Evolutionary conservation across 2,329 filamentous ascomycete genomes (phyloP).

Genomic region (Aspergillus neoniger): DNA sequence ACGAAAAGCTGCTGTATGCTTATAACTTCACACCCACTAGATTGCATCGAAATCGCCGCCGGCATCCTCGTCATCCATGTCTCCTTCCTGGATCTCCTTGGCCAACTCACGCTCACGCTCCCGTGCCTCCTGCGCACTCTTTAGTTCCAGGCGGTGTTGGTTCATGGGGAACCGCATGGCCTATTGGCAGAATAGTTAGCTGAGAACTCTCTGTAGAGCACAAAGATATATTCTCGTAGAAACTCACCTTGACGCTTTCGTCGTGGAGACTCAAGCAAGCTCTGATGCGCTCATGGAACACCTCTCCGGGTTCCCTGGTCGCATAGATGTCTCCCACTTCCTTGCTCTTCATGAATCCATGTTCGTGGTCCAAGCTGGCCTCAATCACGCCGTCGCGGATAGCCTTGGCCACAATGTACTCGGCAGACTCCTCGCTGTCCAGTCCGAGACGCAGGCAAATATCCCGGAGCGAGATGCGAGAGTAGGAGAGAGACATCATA

Average conservation of each 20-base stretch:
- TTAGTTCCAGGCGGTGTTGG: constrained; percentile 93
- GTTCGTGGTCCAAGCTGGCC: constrained; percentile 88
- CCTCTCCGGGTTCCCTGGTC: constrained; percentile 91
- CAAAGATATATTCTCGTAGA: neutral
- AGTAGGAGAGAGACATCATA: constrained; percentile 98
- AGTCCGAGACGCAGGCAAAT: constrained; percentile 95
- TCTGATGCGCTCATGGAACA: constrained; percentile 93
- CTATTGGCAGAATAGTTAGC: constrained; percentile 45
- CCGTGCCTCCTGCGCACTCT: constrained; percentile 97
- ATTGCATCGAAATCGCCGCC: constrained; percentile 95
- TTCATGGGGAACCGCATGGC: constrained; percentile 99
- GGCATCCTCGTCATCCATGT: constrained; percentile 94
- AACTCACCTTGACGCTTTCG: constrained; percentile 89
- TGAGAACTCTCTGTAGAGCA: neutral
- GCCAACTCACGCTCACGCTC: constrained; percentile 95
- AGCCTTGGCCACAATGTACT: constrained; percentile 98
- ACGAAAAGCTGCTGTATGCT: constrained; percentile 25
- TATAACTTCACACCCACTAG: constrained; percentile 52
- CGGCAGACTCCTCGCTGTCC: constrained; percentile 93
- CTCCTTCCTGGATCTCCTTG: constrained; percentile 97
- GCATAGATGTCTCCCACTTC: constrained; percentile 95
- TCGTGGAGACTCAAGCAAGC: constrained; percentile 91
- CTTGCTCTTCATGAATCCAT: constrained; percentile 98
- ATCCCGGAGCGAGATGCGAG: constrained; percentile 91
- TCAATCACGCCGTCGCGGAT: constrained; percentile 97